phyloP scores from a whole-genome alignment of 305 asterid species.

The Withania somnifera region DNA sequence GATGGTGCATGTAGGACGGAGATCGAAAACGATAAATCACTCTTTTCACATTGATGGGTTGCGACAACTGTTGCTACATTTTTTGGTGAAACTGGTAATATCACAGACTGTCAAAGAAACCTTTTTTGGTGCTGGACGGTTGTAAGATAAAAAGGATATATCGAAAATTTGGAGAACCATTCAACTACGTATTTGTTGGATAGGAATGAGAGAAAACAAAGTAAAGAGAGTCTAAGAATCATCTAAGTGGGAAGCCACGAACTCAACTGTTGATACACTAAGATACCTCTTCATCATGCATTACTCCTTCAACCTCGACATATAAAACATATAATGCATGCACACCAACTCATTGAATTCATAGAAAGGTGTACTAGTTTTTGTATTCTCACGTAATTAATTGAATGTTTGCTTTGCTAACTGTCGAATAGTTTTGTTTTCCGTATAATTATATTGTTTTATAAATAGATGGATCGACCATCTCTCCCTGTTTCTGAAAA shows the following conservation, averaged over 20 bases:
- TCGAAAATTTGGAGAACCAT: background rate
- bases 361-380: background rate
- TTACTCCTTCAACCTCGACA: background rate
- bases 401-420: background rate
- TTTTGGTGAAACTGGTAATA: background rate
- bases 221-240: background rate
- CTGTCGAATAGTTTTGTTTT: background rate
- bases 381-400: background rate
- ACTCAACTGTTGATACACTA: background rate
- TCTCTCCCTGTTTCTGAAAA: background rate
- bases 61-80: background rate
- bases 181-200: background rate
- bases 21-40: background rate
- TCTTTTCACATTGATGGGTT: background rate
- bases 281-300: background rate
- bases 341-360: background rate
- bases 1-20: background rate
- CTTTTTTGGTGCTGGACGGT: background rate
- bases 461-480: background rate
- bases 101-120: background rate
- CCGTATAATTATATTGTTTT: background rate
- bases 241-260: background rate
- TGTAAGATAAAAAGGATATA: background rate
- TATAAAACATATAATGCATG: background rate
- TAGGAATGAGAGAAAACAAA: background rate